phyloP scores from a whole-genome alignment of 805 yeast genomes.

The Yarrowia porcina region DNA sequence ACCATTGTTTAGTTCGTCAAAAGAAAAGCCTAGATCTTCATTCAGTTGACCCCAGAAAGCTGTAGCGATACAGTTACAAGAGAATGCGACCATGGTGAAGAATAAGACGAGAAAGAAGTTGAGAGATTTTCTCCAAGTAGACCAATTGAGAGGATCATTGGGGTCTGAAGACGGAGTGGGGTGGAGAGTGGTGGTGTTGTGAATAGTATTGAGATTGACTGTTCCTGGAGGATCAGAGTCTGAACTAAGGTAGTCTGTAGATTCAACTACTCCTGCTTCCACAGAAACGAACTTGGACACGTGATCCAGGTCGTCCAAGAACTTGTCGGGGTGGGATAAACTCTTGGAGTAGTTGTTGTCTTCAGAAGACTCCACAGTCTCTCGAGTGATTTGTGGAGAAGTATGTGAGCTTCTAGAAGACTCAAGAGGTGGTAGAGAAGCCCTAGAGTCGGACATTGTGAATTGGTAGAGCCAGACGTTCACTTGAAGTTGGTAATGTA shows the following conservation, averaged over 20 bases:
- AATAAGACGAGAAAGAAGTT: not conserved
- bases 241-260: not conserved
- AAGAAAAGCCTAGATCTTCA: not conserved
- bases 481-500: no score
- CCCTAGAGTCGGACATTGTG: not conserved
- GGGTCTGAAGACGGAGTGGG: not conserved
- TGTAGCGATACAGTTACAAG: not conserved
- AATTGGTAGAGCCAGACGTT: no score
- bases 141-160: constrained; percentile 5
- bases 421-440: no score
- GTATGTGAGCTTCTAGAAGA: no score
- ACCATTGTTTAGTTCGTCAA: not conserved
- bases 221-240: not conserved
- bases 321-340: no score
- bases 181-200: not conserved
- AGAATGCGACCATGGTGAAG: not conserved
- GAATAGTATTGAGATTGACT: not conserved
- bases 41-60: not conserved
- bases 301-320: not conserved
- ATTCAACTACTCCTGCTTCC: not conserved
- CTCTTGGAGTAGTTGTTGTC: no score
- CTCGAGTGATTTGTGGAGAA: not conserved
- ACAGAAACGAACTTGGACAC: not conserved
- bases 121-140: not conserved
- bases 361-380: not conserved